Conservation (phyloP, 176 grass and related monocot species). For the Pontederia paniculata region DNA sequence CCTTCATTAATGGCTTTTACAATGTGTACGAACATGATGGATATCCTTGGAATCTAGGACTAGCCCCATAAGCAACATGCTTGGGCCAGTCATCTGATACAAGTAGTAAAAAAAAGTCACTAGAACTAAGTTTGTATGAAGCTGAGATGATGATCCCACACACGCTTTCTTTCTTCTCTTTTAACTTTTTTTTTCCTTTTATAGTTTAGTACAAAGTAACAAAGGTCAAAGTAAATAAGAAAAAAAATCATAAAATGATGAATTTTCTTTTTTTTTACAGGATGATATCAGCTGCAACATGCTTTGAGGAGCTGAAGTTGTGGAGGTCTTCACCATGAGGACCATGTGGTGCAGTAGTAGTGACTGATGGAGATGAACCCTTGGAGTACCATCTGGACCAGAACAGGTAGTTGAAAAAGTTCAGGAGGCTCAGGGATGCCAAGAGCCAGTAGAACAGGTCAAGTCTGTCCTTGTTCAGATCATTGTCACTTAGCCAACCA, state of each 20-base stretch:
- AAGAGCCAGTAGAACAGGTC: constrained; percentile 15
- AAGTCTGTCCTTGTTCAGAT: constrained; percentile 7
- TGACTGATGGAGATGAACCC: neutral
- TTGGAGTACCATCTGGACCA: constrained; percentile 5
- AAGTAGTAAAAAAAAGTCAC: too few relatives aligned
- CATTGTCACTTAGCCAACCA: constrained; percentile 10
- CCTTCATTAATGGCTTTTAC: too few relatives aligned
- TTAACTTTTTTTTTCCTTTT: too few relatives aligned
- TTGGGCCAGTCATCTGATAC: too few relatives aligned
- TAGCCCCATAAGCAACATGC: too few relatives aligned
- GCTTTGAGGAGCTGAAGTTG: constrained; percentile 1
- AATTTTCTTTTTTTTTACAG: neutral
- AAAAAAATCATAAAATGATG: neutral
- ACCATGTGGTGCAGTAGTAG: neutral
- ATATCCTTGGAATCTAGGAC: too few relatives aligned
- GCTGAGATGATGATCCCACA: too few relatives aligned
- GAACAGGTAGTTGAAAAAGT: constrained; percentile 1
- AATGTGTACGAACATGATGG: too few relatives aligned
- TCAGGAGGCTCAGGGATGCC: constrained; percentile 4
- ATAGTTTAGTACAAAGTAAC: too few relatives aligned
- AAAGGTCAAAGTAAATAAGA: neutral
- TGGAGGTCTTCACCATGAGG: neutral
- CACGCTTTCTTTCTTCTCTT: too few relatives aligned
- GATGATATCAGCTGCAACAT: neutral
- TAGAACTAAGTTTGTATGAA: too few relatives aligned